These are phyloP conservation scores for Tricholoma sp. DNA, from an alignment of 768 basidiomycete genomes.

Conservation along the genomic window DNA sequence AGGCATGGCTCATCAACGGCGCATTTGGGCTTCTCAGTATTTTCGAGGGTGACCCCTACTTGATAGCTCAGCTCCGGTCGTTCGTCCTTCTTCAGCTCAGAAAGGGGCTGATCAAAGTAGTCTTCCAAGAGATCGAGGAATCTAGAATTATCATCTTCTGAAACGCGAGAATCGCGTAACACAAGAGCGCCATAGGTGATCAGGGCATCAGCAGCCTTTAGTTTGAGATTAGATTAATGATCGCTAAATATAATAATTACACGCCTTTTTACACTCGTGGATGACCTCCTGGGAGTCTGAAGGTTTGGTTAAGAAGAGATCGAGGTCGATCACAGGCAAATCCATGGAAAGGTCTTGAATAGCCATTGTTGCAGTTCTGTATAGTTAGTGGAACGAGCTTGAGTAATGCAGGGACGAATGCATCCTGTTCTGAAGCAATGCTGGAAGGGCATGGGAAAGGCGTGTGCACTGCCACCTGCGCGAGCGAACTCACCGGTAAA, in stretches of 20 bases:
- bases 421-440: background rate
- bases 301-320: slow-evolving; percentile 54
- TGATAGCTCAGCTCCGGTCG: slow-evolving; percentile 87
- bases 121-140: slow-evolving; percentile 93
- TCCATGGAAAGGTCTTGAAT: slow-evolving; percentile 39
- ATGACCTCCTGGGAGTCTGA: slow-evolving; percentile 40
- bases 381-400: background rate
- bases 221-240: slow-evolving; percentile 2
- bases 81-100: slow-evolving; percentile 67
- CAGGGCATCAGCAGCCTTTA: slow-evolving; percentile 74
- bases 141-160: slow-evolving; percentile 70
- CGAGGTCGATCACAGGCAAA: slow-evolving; percentile 74
- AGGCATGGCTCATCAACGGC: slow-evolving; percentile 82
- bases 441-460: slow-evolving; percentile 5
- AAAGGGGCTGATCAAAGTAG: slow-evolving; percentile 77
- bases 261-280: slow-evolving; percentile 65
- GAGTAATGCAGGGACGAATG: slow-evolving; percentile 7
- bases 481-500: background rate
- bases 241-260: slow-evolving; percentile 1
- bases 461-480: slow-evolving; percentile 14
- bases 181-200: slow-evolving; percentile 84
- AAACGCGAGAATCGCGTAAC: slow-evolving; percentile 79
- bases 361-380: slow-evolving; percentile 19
- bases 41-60: slow-evolving; percentile 92
- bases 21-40: slow-evolving; percentile 90